Evolutionary conservation across 1,284 basidiomycete genomes (phyloP), one percentile per base, ranked within the genome.

Genomic region (Tilletia setariae): DNA sequence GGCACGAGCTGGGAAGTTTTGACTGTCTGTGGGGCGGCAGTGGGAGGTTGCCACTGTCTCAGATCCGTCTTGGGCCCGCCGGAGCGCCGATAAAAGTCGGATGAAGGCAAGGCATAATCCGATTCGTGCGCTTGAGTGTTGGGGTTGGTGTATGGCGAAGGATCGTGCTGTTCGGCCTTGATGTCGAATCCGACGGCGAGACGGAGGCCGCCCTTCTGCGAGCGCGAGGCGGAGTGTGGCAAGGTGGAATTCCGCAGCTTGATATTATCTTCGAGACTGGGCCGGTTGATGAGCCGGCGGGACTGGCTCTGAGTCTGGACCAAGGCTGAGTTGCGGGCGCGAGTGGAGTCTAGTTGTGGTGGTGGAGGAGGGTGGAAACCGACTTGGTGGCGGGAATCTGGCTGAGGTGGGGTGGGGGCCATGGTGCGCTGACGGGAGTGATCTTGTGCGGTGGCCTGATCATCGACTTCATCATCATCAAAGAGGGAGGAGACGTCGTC

Each of bases 31-130:
- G 56, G 28, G 28, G 16, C 28, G 13, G 16, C 28, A 9, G 56
- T 19, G 28, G 56, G 28, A 35, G 56, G 56, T 16, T 61, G 19
- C 56, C 56, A 61, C 28, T 30, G 32, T 16, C 35, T 40, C n/a
- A 61, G 4, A n/a, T 61, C 56, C n/a, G 56, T 61, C 56, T 61
- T 61, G 23, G 56, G 35, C 35, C 35, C 56, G 1, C 13, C 15
- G 15, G 56, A 32, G 16, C 56, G 56, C 6, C 56, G 56, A 16
- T 61, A 61, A 16, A 61, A 61, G 16, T 40, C 56, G n/a, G 56
- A 25, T 2, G 51, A 19, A 15, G 51, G 28, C 13, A 13, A 13
- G 15, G 51, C 16, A 23, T 15, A 15, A 53, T 28, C 28, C 15
- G 51, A 25, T 28, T 15, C 51, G 15, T 53, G 46, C 46, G 51